Conservation (phyloP, 768 basidiomycete species). For the Xerocomus brunneocitrinus region DNA sequence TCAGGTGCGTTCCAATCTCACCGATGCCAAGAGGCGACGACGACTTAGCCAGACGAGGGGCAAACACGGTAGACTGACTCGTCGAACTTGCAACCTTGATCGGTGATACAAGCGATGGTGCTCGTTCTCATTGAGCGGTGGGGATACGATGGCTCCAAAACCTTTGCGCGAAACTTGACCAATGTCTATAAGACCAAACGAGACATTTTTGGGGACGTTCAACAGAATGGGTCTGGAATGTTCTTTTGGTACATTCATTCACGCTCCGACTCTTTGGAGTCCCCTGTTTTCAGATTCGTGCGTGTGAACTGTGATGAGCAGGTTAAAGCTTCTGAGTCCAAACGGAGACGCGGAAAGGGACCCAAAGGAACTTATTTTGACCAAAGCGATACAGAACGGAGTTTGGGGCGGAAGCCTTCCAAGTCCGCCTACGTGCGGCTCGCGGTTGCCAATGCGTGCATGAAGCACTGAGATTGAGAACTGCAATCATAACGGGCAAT, state of each 20-base stretch:
- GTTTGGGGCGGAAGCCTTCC: slow-evolving; percentile 44
- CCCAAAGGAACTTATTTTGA: slow-evolving; percentile 61
- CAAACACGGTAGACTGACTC: slow-evolving; percentile 44
- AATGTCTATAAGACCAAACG: slow-evolving; percentile 62
- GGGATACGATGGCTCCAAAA: slow-evolving; percentile 67
- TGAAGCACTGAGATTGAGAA: slow-evolving; percentile 53
- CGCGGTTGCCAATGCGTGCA: slow-evolving; percentile 57
- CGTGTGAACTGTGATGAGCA: slow-evolving; percentile 18
- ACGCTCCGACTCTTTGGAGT: neutral
- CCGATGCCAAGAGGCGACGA: neutral
- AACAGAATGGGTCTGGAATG: slow-evolving; percentile 51
- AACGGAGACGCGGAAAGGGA: slow-evolving; percentile 41
- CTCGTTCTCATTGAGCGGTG: slow-evolving; percentile 51
- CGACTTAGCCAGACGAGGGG: neutral
- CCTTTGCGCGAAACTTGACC: slow-evolving; percentile 59
- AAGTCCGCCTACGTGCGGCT: slow-evolving; percentile 62
- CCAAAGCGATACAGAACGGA: slow-evolving; percentile 65
- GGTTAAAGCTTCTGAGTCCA: slow-evolving; percentile 54
- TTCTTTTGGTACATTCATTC: slow-evolving; percentile 63
- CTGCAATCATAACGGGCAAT: slow-evolving; percentile 21
- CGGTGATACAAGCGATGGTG: slow-evolving; percentile 53
- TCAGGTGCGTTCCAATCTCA: slow-evolving; percentile 40
- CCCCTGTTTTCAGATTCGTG: slow-evolving; percentile 4
- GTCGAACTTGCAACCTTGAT: slow-evolving; percentile 58
- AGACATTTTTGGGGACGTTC: slow-evolving; percentile 55